Percentiles rank a stretch among this genome's conserved stretches.
Evolutionary conservation across 805 yeast genomes (phyloP).

Genomic region (Hanseniaspora lindneri): DNA sequence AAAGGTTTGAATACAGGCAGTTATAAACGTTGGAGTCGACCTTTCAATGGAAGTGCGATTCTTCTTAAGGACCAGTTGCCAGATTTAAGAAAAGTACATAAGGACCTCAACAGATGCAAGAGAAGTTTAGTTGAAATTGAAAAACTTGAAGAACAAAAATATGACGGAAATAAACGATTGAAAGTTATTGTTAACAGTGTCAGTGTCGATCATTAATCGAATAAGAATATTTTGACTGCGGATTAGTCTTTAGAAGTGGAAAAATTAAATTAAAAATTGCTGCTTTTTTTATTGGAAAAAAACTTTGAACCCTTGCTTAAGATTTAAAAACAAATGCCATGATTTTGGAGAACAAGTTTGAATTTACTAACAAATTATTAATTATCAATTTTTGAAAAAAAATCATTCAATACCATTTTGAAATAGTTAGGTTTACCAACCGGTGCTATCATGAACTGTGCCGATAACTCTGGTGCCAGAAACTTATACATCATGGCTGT

Average conservation of each 20-base stretch:
- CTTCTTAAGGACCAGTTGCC: not conserved
- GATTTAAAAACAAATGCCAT: not conserved
- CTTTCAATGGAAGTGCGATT: not conserved
- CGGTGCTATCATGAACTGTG: constrained; percentile 99
- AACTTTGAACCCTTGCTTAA: not conserved
- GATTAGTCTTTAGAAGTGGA: not conserved
- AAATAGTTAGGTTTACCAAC: constrained; percentile 93
- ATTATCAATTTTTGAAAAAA: constrained; percentile 1
- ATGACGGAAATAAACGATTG: not conserved
- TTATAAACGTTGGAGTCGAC: too few relatives aligned
- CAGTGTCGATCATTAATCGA: not conserved
- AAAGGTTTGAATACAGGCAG: not conserved
- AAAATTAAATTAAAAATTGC: not conserved
- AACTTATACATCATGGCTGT: constrained; percentile 97
- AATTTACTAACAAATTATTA: constrained; percentile 14
- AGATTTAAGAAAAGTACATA: not conserved
- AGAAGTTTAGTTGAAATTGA: not conserved
- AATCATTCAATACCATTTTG: constrained; percentile 15
- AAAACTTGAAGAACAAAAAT: not conserved
- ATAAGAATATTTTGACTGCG: not conserved
- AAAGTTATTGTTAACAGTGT: not conserved
- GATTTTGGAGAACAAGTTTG: too few relatives aligned
- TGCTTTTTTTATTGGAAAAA: not conserved
- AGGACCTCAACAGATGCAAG: not conserved
- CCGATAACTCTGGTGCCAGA: constrained; percentile 99